Evolutionary conservation across 1,284 basidiomycete genomes (phyloP).

Genomic region (Ceratobasidium sp.): DNA sequence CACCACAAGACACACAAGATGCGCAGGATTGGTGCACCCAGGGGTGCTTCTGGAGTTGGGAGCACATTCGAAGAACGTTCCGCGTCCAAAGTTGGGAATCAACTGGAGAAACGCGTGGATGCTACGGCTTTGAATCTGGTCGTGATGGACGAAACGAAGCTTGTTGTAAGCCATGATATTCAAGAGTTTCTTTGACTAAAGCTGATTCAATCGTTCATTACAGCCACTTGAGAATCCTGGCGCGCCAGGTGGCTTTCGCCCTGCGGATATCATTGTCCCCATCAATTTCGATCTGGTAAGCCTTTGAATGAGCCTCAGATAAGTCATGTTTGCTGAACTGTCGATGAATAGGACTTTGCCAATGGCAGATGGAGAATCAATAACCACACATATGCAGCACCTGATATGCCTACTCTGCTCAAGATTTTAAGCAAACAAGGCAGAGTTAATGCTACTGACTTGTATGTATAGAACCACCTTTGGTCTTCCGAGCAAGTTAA

Average conservation of each 20-base stretch:
- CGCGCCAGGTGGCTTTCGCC: conserved; percentile 58
- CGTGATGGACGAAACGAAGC: conserved; percentile 36
- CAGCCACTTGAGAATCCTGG: conserved; percentile 56
- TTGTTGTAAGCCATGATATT: conserved; percentile 22
- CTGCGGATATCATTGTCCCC: conserved; percentile 56
- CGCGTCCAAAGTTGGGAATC: neutral
- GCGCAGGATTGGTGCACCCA: neutral
- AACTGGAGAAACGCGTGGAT: conserved; percentile 24
- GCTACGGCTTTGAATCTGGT: conserved; percentile 28
- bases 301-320: too few relatives aligned
- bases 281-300: conserved; percentile 51
- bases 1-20: conserved; percentile 20
- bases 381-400: neutral
- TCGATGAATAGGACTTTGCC: conserved; percentile 43
- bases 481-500: neutral
- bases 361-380: conserved; percentile 38
- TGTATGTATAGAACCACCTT: conserved; percentile 3
- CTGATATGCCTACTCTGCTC: conserved; percentile 24
- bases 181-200: neutral
- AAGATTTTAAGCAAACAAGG: conserved; percentile 31
- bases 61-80: neutral
- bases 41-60: conserved; percentile 10
- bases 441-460: conserved; percentile 1
- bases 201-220: neutral
- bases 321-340: too few relatives aligned